Percentiles rank a stretch among this genome's conserved stretches.
Evolutionary conservation across 2,329 filamentous ascomycete genomes (phyloP).

Genomic region (Erysiphe pisi): DNA sequence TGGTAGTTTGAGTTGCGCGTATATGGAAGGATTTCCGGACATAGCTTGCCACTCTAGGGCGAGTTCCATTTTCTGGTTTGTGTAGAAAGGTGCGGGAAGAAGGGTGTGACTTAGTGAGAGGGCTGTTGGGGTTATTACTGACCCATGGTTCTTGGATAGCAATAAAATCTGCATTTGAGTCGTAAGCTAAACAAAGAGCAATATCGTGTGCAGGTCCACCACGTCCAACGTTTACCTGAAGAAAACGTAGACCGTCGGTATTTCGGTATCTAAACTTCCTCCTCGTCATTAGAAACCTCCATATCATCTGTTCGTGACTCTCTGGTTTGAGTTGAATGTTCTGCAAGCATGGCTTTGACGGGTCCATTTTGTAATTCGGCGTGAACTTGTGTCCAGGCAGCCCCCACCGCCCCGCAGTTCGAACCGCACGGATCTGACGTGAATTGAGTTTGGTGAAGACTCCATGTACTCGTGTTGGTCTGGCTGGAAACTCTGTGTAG

Average conservation of each 20-base stretch:
- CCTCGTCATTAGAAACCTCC: background rate
- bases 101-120: slow-evolving; percentile 12
- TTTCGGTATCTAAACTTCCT: background rate
- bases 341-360: background rate
- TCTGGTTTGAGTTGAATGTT: background rate
- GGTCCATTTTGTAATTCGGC: background rate
- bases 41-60: background rate
- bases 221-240: slow-evolving; percentile 11
- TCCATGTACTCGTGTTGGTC: no score
- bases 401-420: no score
- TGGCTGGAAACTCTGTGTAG: no score
- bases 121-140: background rate
- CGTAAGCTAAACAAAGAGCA: background rate
- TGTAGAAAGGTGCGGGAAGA: background rate
- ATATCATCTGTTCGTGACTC: slow-evolving; percentile 4
- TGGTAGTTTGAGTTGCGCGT: background rate
- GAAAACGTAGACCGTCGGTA: background rate
- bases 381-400: no score
- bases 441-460: no score
- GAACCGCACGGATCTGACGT: no score
- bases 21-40: background rate
- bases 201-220: background rate
- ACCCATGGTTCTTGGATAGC: slow-evolving; percentile 24
- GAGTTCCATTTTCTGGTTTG: background rate
- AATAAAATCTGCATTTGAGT: slow-evolving; percentile 8